These are phyloP conservation scores for Huntiella decipiens DNA, from an alignment of 2,329 filamentous ascomycete genomes.

Conservation along the genomic window DNA sequence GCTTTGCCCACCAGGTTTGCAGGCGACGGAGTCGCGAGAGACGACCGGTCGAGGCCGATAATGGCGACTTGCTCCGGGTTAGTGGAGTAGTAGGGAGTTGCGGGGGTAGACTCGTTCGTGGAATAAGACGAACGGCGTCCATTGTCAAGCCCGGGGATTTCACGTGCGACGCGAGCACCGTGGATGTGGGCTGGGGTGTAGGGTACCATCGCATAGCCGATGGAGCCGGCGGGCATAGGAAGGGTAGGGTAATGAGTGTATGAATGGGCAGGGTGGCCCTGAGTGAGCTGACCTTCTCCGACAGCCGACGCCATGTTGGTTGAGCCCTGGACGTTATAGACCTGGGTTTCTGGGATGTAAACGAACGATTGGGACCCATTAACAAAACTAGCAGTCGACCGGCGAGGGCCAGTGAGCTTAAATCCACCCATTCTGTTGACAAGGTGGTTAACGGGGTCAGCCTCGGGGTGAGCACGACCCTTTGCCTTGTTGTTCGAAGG, in stretches of 20 bases:
- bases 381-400: slow-evolving; percentile 5
- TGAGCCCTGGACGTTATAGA: slow-evolving; percentile 18
- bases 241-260: slow-evolving; percentile 6
- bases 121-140: slow-evolving; percentile 45
- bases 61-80: slow-evolving; percentile 39
- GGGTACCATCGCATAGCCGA: slow-evolving; percentile 25
- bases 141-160: slow-evolving; percentile 42
- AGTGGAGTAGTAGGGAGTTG: slow-evolving; percentile 44
- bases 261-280: slow-evolving; percentile 1
- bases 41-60: slow-evolving; percentile 36
- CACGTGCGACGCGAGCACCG: slow-evolving; percentile 27
- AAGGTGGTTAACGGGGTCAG: slow-evolving; percentile 5
- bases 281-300: not conserved
- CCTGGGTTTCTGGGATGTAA: slow-evolving; percentile 20
- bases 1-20: slow-evolving; percentile 33
- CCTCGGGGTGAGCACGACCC: not conserved
- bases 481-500: not conserved
- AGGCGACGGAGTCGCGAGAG: slow-evolving; percentile 48
- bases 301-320: slow-evolving; percentile 1
- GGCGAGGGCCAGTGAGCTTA: slow-evolving; percentile 16
- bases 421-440: slow-evolving; percentile 15
- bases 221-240: slow-evolving; percentile 18
- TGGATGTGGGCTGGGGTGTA: slow-evolving; percentile 36
- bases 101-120: slow-evolving; percentile 45
- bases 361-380: slow-evolving; percentile 13